phyloP scores from a whole-genome alignment of 805 yeast species.

The Priceomyces fermenticarens region DNA sequence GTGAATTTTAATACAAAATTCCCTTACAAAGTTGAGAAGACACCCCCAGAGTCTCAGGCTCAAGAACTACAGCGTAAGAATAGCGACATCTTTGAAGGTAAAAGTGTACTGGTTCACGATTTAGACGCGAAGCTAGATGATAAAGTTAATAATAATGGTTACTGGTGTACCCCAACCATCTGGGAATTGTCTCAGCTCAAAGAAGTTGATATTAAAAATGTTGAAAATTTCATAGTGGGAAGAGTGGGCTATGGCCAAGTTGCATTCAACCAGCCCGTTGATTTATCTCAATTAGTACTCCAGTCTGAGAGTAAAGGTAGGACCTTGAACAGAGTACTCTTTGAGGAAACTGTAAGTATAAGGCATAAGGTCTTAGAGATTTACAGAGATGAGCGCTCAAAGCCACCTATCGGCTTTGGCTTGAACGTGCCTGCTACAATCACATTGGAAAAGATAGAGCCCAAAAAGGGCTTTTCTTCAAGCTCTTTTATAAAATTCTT shows the following conservation, averaged over 20 bases:
- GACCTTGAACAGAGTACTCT: conserved; percentile 42
- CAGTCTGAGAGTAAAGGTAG: conserved; percentile 29
- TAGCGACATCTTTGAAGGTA: conserved; percentile 10
- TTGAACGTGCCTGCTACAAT: conserved; percentile 76
- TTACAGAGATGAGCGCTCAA: conserved; percentile 50
- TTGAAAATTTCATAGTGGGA: conserved; percentile 67
- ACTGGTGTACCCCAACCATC: conserved; percentile 73
- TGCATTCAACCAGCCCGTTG: conserved; percentile 66
- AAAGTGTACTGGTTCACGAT: conserved; percentile 10
- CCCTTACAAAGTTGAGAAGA: conserved; percentile 10
- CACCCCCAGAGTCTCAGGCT: conserved; percentile 1
- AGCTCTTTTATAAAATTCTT: conserved; percentile 49
- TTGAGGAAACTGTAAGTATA: conserved; percentile 36
- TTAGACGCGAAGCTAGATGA: conserved; percentile 7
- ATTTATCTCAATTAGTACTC: conserved; percentile 50
- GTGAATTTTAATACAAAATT: conserved; percentile 7
- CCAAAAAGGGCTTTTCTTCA: conserved; percentile 43
- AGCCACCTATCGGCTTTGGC: conserved; percentile 66
- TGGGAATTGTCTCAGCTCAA: conserved; percentile 44
- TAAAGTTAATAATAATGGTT: conserved; percentile 34
- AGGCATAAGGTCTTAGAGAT: conserved; percentile 54
- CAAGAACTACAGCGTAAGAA: conserved; percentile 1
- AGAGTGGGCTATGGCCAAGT: conserved; percentile 67
- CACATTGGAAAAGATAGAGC: conserved; percentile 60
- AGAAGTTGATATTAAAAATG: conserved; percentile 46